Base-by-base conservation (phyloP, 2,329 filamentous ascomycete genomes). In the Pseudogymnoascus sp. region DNA sequence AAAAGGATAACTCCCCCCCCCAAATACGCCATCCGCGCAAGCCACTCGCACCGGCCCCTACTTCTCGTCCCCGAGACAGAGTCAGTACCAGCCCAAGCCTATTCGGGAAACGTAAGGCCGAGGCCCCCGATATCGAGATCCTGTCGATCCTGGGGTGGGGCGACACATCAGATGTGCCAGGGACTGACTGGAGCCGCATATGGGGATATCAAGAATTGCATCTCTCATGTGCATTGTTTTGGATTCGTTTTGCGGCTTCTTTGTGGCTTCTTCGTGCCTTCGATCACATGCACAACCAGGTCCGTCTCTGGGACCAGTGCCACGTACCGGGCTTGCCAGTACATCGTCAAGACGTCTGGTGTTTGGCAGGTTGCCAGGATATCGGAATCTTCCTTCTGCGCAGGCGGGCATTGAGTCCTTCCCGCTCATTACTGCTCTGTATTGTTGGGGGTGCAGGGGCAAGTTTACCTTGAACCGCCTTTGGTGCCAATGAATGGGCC, bases 111-210 rank as follows among this genome's bases (percentile, higher is more conserved):
- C 46, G 12, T 11, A 53, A 18, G 46, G 46, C 46, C 46, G 46
- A 31, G 43, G 25, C 46, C 46, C 4, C 25, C 43, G 14, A 53
- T 53, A 53, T 53, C 46, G 25, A 53, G 46, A 53, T 53, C 46
- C 46, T 31, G 46, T 53, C 46, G 46, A 31, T 53, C 46, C 46
- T 53, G 46, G n/a, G 4, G 46, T 53, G 46, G 46, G 46, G 46
- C 46, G n/a, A n/a, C 46, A n/a, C 25, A 53, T 53, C 46, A 9
- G 25, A 53, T 1, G 46, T 53, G 46, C 25, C 46, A 53, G 46
- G 46, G 25, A 31, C 43, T 2, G 16, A 42, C 38, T 43, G 40
- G 46, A 53, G 46, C 46, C 46, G 46, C 46, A 53, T 53, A 18
- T 18, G 5, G 21, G 43, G 46, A 53, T 53, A 53, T 53, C 25